Base-by-base conservation (phyloP, 208 protist species). In the Phytomonas serpens region DNA sequence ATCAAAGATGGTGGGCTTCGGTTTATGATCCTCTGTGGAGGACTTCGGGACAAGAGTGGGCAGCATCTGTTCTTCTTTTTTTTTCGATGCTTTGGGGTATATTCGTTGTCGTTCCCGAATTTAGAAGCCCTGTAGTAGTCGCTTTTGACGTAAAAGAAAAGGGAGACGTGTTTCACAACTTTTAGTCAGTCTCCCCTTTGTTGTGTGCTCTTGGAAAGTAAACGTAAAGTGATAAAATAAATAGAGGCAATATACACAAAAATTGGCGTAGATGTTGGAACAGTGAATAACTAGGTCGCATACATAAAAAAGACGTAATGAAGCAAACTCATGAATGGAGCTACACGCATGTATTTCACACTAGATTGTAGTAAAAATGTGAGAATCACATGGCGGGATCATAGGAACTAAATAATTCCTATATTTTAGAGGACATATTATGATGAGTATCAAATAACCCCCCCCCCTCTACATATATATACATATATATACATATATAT, bases 1-100 rank as follows among this genome's bases (percentile, higher is more conserved):
- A n/a, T 93, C 85, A 64, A 86, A 96, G 62, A 96, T 92, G 5
- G 82, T 91, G 68, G 81, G 76, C 16, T 71, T 62, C 10, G 72
- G 68, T 13, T 64, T 0, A 31, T 73, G n/a, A n/a, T n/a, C 61
- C 7, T 65, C 40, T 68, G 68, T 57, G 14, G 13, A 19, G 42
- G 42, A 7, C 4, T 52, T 16, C 13, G 37, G 4, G 37, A 11
- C 37, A 29, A 23, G 61, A 29, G 4, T 13, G 30, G 30, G n/a
- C 6, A 37, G 7, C 16, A 62, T 19, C 19, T 51, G 67, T 1
- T 0, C 32, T 69, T 31, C 61, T 69, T 68, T 3, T 16, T 42
- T 38, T 47, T 68, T 19, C 52, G 65, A n/a, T n/a, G n/a, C n/a
- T n/a, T n/a, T n/a, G n/a, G n/a, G n/a, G n/a, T n/a, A n/a, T n/a